Conservation (phyloP, 2,329 filamentous ascomycete species). For the Metarhizium anisopliae region DNA sequence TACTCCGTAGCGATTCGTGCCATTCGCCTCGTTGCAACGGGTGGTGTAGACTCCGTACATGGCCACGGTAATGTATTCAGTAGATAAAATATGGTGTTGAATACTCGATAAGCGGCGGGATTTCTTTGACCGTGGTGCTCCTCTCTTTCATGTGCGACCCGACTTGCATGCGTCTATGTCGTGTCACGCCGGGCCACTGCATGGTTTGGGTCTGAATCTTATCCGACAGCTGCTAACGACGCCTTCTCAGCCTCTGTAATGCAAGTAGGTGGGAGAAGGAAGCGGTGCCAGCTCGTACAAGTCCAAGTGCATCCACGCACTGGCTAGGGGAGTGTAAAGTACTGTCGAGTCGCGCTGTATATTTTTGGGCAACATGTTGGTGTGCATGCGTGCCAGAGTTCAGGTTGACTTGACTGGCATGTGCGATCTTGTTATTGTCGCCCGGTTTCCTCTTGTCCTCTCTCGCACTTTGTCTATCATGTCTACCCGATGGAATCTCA, state of each 20-base stretch:
- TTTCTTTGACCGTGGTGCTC: not conserved
- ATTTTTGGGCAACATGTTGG: too few relatives aligned
- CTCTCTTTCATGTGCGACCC: not conserved
- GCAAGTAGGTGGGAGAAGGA: not conserved
- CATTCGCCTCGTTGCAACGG: too few relatives aligned
- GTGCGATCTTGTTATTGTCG: too few relatives aligned
- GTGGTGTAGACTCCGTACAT: too few relatives aligned
- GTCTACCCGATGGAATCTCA: not conserved
- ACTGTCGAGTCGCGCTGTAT: not conserved
- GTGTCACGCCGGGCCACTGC: not conserved
- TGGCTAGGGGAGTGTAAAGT: not conserved
- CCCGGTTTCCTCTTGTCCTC: too few relatives aligned
- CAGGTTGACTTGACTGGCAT: too few relatives aligned
- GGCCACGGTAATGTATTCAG: too few relatives aligned
- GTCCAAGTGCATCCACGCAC: not conserved
- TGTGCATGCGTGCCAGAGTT: too few relatives aligned
- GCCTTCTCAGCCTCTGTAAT: not conserved
- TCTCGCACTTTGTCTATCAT: too few relatives aligned
- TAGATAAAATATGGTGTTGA: too few relatives aligned
- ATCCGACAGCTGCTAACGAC: not conserved
- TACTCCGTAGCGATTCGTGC: too few relatives aligned
- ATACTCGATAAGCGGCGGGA: not conserved
- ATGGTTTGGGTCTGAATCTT: not conserved
- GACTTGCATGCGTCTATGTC: not conserved
- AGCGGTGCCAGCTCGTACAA: not conserved